phyloP scores from a whole-genome alignment of 805 yeast species.

The Cyberlindnera subsufficiens region DNA sequence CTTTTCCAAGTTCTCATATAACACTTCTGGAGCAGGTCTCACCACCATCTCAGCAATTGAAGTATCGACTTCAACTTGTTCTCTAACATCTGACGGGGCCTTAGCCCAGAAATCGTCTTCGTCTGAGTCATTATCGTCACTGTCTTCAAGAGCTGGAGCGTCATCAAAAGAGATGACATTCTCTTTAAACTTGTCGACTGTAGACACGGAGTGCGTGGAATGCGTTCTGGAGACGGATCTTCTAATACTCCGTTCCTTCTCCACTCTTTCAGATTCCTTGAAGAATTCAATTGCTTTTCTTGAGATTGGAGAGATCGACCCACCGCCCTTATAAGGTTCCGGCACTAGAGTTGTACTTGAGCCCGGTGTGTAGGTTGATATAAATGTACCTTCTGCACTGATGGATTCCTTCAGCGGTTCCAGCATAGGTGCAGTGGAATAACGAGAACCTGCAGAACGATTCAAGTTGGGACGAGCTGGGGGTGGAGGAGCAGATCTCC shows the following conservation, averaged over 20 bases:
- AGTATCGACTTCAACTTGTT: slow-evolving; percentile 16
- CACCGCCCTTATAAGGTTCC: slow-evolving; percentile 30
- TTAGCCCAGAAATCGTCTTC: slow-evolving; percentile 62
- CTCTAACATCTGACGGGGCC: slow-evolving; percentile 23
- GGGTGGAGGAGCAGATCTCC: slow-evolving; percentile 68
- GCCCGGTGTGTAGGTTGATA: slow-evolving; percentile 36
- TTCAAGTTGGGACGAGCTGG: slow-evolving; percentile 29
- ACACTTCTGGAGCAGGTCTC: slow-evolving; percentile 92
- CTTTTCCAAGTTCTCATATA: slow-evolving; percentile 84
- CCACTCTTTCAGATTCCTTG: background rate
- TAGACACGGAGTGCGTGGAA: slow-evolving; percentile 8
- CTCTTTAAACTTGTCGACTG: slow-evolving; percentile 57
- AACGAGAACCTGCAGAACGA: slow-evolving; percentile 4
- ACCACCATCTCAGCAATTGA: slow-evolving; percentile 51
- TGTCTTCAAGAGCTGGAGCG: slow-evolving; percentile 48
- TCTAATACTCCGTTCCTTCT: slow-evolving; percentile 15
- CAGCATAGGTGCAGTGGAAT: slow-evolving; percentile 5
- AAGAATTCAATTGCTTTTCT: slow-evolving; percentile 14
- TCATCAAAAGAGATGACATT: slow-evolving; percentile 69
- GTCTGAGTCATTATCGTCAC: slow-evolving; percentile 37
- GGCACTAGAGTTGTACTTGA: slow-evolving; percentile 37
- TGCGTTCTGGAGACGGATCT: slow-evolving; percentile 3
- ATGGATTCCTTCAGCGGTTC: slow-evolving; percentile 20
- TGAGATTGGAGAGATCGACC: slow-evolving; percentile 18
- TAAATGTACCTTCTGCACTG: slow-evolving; percentile 21